These are phyloP conservation scores for Coleophoma eucalyptorum DNA, from an alignment of 2,329 filamentous ascomycete genomes.

Conservation along the genomic window DNA sequence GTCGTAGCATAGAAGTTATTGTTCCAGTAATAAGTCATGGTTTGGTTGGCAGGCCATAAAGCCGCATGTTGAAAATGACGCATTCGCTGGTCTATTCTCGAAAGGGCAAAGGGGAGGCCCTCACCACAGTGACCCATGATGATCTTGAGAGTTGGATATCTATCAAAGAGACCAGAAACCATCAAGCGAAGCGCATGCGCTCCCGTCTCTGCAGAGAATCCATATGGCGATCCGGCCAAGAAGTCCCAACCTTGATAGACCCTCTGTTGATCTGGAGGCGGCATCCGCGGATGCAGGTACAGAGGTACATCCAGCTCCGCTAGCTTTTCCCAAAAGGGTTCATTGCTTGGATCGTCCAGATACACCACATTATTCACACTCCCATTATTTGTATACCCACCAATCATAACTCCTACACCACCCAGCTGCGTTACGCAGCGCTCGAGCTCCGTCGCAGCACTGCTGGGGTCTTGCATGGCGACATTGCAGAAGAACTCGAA, in stretches of 20 bases:
- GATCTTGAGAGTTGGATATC: conserved; percentile 14
- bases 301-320: too few relatives aligned
- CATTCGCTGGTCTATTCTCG: conserved; percentile 41
- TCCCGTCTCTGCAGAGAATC: conserved; percentile 41
- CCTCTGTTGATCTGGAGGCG: too few relatives aligned
- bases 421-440: too few relatives aligned
- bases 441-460: too few relatives aligned
- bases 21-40: conserved; percentile 46
- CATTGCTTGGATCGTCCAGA: too few relatives aligned
- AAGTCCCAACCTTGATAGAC: conserved; percentile 19
- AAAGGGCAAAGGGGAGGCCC: conserved; percentile 33
- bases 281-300: too few relatives aligned
- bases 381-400: too few relatives aligned
- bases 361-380: too few relatives aligned
- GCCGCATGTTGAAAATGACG: conserved; percentile 18
- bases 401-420: too few relatives aligned
- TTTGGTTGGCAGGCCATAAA: conserved; percentile 27
- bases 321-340: too few relatives aligned
- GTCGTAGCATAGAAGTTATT: conserved; percentile 56
- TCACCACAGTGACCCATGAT: conserved; percentile 20
- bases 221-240: conserved; percentile 39
- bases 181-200: conserved; percentile 16
- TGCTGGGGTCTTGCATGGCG: too few relatives aligned
- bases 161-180: conserved; percentile 15
- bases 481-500: too few relatives aligned